Conservation (phyloP, 805 yeast genomes). For the Wilhelminamyces savonicus region DNA sequence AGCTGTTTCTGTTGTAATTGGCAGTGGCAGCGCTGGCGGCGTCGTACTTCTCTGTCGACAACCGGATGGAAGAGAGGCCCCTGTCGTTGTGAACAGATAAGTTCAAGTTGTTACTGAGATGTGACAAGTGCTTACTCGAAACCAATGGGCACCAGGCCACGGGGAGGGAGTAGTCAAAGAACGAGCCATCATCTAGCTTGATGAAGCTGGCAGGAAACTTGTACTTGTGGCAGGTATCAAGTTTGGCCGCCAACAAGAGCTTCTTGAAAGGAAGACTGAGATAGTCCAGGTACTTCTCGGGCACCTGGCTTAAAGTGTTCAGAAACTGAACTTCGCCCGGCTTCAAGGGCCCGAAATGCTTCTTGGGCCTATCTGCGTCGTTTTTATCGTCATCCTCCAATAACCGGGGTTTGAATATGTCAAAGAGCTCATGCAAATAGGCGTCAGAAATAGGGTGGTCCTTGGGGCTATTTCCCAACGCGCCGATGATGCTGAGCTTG, state of each 20-base stretch:
- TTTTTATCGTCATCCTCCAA: constrained; percentile 6
- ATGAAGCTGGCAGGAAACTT: constrained; percentile 22
- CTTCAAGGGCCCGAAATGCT: too few species aligned
- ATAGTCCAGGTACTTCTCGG: constrained; percentile 15
- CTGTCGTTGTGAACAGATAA: constrained; percentile 16
- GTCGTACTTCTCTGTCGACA: constrained; percentile 7
- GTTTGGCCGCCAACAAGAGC: constrained; percentile 13
- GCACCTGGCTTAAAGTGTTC: constrained; percentile 1
- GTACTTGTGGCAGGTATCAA: constrained; percentile 15
- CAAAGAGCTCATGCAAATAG: constrained; percentile 24
- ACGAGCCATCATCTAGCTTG: constrained; percentile 12
- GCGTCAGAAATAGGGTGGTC: constrained; percentile 17
- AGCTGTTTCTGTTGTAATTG: constrained; percentile 9
- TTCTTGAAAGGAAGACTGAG: constrained; percentile 17
- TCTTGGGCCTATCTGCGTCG: too few species aligned
- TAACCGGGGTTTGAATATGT: constrained; percentile 24
- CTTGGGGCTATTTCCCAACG: constrained; percentile 28
- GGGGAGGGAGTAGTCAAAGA: constrained; percentile 28
- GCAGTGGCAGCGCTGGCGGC: neutral
- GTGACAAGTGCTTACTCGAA: constrained; percentile 15
- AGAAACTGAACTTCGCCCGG: too few species aligned
- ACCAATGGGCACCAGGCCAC: constrained; percentile 35
- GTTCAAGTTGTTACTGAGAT: constrained; percentile 17
- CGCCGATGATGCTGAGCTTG: constrained; percentile 30
- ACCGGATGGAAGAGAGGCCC: constrained; percentile 26